phyloP scores from a whole-genome alignment of 2,329 filamentous ascomycete genomes.

The Pseudogymnoascus sp. region DNA sequence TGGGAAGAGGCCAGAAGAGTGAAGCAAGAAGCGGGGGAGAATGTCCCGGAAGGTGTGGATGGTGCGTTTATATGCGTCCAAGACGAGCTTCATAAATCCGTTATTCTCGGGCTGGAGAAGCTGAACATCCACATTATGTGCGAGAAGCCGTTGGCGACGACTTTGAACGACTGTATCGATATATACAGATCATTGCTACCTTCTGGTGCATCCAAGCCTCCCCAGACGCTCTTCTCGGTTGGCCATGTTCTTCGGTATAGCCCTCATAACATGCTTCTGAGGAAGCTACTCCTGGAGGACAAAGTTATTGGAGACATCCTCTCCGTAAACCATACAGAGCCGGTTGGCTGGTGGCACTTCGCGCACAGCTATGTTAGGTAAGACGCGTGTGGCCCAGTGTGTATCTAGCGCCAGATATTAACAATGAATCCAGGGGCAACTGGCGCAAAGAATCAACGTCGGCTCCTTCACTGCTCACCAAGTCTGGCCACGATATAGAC shows the following conservation, averaged over 20 bases:
- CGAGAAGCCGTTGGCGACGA: conserved; percentile 87
- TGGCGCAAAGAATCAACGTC: conserved; percentile 75
- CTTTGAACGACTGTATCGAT: conserved; percentile 65
- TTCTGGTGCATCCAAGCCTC: conserved; percentile 28
- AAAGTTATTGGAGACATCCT: conserved; percentile 74
- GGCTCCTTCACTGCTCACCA: conserved; percentile 81
- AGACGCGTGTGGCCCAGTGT: conserved; percentile 9
- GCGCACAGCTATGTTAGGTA: conserved; percentile 75
- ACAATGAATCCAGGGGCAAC: conserved; percentile 56
- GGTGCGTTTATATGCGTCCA: conserved; percentile 65
- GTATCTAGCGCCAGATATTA: not conserved
- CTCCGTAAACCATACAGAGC: conserved; percentile 85
- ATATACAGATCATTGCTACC: conserved; percentile 56
- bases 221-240: conserved; percentile 65
- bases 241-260: conserved; percentile 92
- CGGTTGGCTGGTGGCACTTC: conserved; percentile 95
- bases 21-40: conserved; percentile 41
- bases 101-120: conserved; percentile 64
- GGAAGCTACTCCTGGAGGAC: conserved; percentile 67
- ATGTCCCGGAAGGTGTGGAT: conserved; percentile 36
- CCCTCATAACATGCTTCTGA: conserved; percentile 80
- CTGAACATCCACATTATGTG: conserved; percentile 78
- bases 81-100: conserved; percentile 81
- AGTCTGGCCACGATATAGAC: conserved; percentile 95
- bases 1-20: conserved; percentile 60